Base-by-base conservation (phyloP, 2,329 filamentous ascomycete species). In the Paraphoma chrysanthemicola region DNA sequence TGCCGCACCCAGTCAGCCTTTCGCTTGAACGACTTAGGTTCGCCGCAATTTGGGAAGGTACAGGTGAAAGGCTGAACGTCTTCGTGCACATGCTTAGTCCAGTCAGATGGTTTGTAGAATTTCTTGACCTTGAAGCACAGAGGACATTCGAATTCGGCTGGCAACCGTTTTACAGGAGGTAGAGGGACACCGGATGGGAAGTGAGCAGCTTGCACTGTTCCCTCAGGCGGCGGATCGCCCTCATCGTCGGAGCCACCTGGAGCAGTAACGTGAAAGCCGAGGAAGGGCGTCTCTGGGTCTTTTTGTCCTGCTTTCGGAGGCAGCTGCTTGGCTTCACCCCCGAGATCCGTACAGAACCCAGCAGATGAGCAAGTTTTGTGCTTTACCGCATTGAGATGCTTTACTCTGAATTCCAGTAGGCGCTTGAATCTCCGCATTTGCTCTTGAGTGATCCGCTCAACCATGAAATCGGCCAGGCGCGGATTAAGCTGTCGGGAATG, bases 1-100 rank as follows among this genome's bases (percentile, higher is more conserved):
- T 97, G 93, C 30, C 93, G 86, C 18, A 97, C 92, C 93, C 93
- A 97, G 73, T 97, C 93, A 12, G 93, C 93, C 77, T 97, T 97
- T 46, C 93, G 87, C 78, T 97, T 97, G 82, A 97, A 97, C 36
- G 92, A 93, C 77, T 96, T 96, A 16, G 91, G 88, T 46, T 96
- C 92, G 8, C 86, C 85, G 72, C 93, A 97, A 48, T 87, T 84
- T 2, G 90, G 87, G 80, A 94, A 97, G 0, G 93, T 97, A 77
- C 93, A 97, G 3, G 92, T 96, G 66, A 97, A 97, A 0, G 93
- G 93, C 72, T 95, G 91, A 1, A 97, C 87, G 72, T 97, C 93
- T 77, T 97, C 93, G 67, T 96, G 92, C 0, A 97, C 91, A 70
- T 97, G 93, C 74, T 97, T 97, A 1, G 93, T 96, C 93, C 93